phyloP scores from a whole-genome alignment of 2,329 filamentous ascomycete genomes.

The Alternaria dauci region DNA sequence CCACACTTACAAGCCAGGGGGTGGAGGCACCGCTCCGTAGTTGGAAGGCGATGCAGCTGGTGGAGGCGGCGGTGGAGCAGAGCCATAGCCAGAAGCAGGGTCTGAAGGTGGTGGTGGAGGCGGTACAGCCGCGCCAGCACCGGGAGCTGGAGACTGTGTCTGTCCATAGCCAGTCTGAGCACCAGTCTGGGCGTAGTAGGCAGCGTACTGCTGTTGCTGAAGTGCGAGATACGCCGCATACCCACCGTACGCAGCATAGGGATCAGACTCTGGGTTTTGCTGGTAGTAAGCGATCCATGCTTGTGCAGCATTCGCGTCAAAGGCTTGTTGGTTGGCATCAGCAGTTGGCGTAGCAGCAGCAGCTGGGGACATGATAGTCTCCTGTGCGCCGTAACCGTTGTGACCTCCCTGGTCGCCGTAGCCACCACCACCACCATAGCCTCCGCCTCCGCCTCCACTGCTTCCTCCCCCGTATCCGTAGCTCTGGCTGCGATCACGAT shows the following conservation, averaged over 20 bases:
- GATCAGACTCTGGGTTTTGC: constrained; percentile 79
- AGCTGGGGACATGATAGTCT: constrained; percentile 40
- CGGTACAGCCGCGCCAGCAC: constrained; percentile 34
- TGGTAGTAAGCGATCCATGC: constrained; percentile 72
- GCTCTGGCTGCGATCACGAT: constrained; percentile 52
- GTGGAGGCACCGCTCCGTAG: constrained; percentile 49
- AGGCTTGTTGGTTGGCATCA: constrained; percentile 49
- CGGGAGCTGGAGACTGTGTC: constrained; percentile 40
- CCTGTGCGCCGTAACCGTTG: constrained; percentile 31
- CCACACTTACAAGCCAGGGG: constrained; percentile 43
- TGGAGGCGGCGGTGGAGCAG: constrained; percentile 47
- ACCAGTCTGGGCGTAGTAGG: constrained; percentile 40
- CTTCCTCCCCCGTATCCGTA: constrained; percentile 48
- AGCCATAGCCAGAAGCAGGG: constrained; percentile 36
- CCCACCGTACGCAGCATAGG: constrained; percentile 90
- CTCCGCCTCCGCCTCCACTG: no score
- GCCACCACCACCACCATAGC: constrained; percentile 48
- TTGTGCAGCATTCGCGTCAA: constrained; percentile 82
- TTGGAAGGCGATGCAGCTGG: constrained; percentile 44
- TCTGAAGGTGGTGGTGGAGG: constrained; percentile 45
- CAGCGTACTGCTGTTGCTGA: constrained; percentile 44
- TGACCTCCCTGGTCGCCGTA: constrained; percentile 50
- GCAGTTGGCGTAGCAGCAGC: constrained; percentile 51
- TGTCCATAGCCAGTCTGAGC: constrained; percentile 34
- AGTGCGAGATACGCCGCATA: constrained; percentile 54